Conservation (phyloP, 768 basidiomycete genomes). For the Pisolithus orientalis region DNA sequence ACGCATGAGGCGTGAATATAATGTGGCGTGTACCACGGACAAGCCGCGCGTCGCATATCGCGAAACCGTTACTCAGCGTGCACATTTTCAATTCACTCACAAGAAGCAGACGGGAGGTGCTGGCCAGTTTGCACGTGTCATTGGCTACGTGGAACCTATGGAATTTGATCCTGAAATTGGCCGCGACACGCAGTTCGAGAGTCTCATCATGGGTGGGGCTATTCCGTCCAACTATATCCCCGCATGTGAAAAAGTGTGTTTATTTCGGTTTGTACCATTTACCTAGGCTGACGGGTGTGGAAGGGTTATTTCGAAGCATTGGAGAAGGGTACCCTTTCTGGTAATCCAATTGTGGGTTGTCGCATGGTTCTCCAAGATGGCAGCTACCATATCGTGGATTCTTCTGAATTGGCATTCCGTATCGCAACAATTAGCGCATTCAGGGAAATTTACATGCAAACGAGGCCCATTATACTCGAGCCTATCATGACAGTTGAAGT, state of each 20-base stretch:
- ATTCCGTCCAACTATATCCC: slow-evolving; percentile 91
- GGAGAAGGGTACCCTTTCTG: slow-evolving; percentile 84
- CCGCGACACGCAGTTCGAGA: slow-evolving; percentile 81
- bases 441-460: slow-evolving; percentile 77
- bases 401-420: slow-evolving; percentile 93
- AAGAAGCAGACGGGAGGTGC: slow-evolving; percentile 98
- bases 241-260: slow-evolving; percentile 81
- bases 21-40: slow-evolving; percentile 86
- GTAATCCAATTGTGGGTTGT: slow-evolving; percentile 81
- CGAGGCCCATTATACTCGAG: slow-evolving; percentile 80
- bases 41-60: slow-evolving; percentile 96
- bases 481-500: slow-evolving; percentile 99
- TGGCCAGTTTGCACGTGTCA: slow-evolving; percentile 92
- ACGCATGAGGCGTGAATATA: slow-evolving; percentile 97
- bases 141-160: slow-evolving; percentile 89
- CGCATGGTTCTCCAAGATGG: slow-evolving; percentile 90
- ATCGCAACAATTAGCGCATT: slow-evolving; percentile 88
- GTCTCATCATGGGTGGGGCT: slow-evolving; percentile 84
- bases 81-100: slow-evolving; percentile 86
- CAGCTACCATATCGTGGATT: slow-evolving; percentile 89
- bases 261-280: background rate
- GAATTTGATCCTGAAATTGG: slow-evolving; percentile 67
- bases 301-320: slow-evolving; percentile 94
- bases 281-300: background rate
- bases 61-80: slow-evolving; percentile 82